These are phyloP conservation scores for Eremothecium sinecaudum DNA, from an alignment of 1,139 yeast species.

Conservation along the genomic window DNA sequence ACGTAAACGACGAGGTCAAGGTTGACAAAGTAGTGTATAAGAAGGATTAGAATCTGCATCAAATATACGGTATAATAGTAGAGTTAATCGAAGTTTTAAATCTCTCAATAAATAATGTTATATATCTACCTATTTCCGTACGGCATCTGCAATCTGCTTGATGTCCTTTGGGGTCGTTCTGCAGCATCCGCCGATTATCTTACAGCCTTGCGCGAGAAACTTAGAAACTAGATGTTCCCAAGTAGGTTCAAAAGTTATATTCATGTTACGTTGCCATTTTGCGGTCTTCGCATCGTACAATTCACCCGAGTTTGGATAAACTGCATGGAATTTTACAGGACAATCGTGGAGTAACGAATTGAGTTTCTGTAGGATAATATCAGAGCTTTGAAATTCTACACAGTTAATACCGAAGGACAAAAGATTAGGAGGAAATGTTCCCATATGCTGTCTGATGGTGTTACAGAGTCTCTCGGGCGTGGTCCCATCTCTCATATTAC, in stretches of 20 bases:
- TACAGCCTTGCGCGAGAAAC: conserved; percentile 7
- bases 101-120: no score
- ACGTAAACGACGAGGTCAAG: conserved; percentile 72
- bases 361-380: conserved; percentile 6
- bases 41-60: conserved; percentile 41
- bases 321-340: conserved; percentile 7
- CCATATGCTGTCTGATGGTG: conserved; percentile 34
- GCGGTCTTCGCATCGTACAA: conserved; percentile 10
- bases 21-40: conserved; percentile 83
- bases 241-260: conserved; percentile 1
- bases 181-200: conserved; percentile 16
- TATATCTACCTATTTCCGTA: no score
- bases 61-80: no score
- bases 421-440: conserved; percentile 7
- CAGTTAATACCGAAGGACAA: conserved; percentile 12
- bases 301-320: conserved; percentile 15
- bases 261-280: conserved; percentile 8
- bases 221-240: conserved; percentile 10
- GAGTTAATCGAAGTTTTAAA: no score
- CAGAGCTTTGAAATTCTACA: conserved; percentile 9
- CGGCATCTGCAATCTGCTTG: conserved; percentile 5
- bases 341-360: conserved; percentile 6
- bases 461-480: conserved; percentile 6
- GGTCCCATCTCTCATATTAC: conserved; percentile 14
- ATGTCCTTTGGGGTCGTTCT: conserved; percentile 13